Conservation (phyloP, 1,284 basidiomycete genomes). For the Puccinia triticina region DNA sequence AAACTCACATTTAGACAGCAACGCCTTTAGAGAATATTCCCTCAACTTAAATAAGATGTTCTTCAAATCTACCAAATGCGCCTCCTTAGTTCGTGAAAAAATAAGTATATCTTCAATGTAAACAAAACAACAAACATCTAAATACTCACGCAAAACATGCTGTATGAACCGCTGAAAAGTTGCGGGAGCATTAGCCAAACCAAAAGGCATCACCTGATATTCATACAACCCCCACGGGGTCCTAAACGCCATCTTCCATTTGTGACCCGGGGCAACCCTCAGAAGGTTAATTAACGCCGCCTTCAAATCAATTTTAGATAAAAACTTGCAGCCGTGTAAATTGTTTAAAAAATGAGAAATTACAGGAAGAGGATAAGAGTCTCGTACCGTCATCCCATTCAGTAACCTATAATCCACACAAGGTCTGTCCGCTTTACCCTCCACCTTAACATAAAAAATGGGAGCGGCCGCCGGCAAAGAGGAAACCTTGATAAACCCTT, state of each 20-base stretch:
- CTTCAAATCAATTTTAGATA: constrained; percentile 58
- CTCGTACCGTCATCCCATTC: constrained; percentile 53
- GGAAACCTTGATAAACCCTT: constrained; percentile 37
- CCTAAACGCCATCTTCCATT: too few relatives aligned
- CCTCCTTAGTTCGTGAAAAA: constrained; percentile 23
- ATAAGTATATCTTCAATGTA: constrained; percentile 37
- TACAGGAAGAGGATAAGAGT: constrained; percentile 39
- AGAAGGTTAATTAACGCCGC: constrained; percentile 57
- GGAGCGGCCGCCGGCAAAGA: constrained; percentile 28
- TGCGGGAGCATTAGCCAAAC: constrained; percentile 62
- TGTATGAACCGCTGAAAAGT: constrained; percentile 21
- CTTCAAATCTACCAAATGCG: not conserved
- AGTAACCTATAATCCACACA: constrained; percentile 53
- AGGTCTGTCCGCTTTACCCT: constrained; percentile 52
- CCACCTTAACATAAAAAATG: too few relatives aligned
- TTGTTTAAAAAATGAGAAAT: not conserved
- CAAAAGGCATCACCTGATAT: constrained; percentile 62
- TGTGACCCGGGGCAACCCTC: too few relatives aligned
- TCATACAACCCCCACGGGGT: too few relatives aligned
- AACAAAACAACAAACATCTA: constrained; percentile 54
- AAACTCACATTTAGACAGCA: constrained; percentile 17
- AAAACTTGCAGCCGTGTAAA: not conserved
- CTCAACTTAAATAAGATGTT: constrained; percentile 1
- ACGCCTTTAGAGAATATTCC: constrained; percentile 11
- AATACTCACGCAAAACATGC: constrained; percentile 54